These are phyloP conservation scores for Trichoderma atroviride DNA, from an alignment of 2,329 filamentous ascomycete species.

Conservation along the genomic window DNA sequence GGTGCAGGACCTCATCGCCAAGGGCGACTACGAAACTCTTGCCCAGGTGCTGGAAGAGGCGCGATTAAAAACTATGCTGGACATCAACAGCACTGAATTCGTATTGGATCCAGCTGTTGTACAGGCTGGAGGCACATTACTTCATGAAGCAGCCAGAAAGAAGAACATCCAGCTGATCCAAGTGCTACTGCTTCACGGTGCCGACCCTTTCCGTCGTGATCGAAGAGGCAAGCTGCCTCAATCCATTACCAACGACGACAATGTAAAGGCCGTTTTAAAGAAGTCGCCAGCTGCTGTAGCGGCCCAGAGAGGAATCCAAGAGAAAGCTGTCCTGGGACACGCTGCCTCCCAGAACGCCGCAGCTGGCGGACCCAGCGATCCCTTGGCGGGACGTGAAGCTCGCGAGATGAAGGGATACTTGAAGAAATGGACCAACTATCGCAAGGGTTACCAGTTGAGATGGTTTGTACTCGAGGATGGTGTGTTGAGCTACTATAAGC, in stretches of 20 bases:
- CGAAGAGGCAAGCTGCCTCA: constrained; percentile 94
- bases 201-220: constrained; percentile 93
- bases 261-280: constrained; percentile 84
- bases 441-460: constrained; percentile 90
- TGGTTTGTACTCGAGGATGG: constrained; percentile 99
- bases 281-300: constrained; percentile 91
- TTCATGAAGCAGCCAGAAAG: constrained; percentile 90
- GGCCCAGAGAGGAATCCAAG: constrained; percentile 92
- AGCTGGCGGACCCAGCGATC: constrained; percentile 58
- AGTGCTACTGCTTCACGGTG: constrained; percentile 86
- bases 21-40: constrained; percentile 74
- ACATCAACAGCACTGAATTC: constrained; percentile 90
- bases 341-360: constrained; percentile 59
- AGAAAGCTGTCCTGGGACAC: constrained; percentile 91
- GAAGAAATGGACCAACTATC: constrained; percentile 99
- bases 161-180: constrained; percentile 88
- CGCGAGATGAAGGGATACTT: constrained; percentile 98
- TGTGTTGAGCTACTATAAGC: constrained; percentile 97
- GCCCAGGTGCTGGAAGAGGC: constrained; percentile 82
- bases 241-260: constrained; percentile 94
- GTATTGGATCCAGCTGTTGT: constrained; percentile 77
- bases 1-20: constrained; percentile 76
- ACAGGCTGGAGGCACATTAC: constrained; percentile 83
- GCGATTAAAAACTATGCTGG: constrained; percentile 80
- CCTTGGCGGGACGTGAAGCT: constrained; percentile 77